phyloP scores from a whole-genome alignment of 768 basidiomycete species.

The Baorangia bicolor region DNA sequence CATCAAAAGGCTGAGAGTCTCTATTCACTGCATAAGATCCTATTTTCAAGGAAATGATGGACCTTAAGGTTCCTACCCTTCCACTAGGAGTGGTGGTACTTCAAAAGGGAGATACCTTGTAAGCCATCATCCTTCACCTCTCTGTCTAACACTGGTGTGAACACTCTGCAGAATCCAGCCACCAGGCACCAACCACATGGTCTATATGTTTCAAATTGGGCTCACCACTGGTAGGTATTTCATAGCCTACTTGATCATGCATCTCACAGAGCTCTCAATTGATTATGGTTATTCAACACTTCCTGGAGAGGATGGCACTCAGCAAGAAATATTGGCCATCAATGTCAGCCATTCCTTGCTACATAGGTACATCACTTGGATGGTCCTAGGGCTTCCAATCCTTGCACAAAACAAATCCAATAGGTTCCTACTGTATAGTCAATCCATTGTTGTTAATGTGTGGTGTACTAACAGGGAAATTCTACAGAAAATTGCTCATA shows the following conservation, averaged over 20 bases:
- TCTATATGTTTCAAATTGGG: background rate
- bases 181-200: background rate
- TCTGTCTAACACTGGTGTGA: too few species aligned
- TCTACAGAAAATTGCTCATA: too few species aligned
- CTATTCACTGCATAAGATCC: background rate
- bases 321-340: background rate
- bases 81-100: background rate
- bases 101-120: background rate
- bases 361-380: background rate
- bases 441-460: too few species aligned
- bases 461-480: too few species aligned
- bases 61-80: rapidly evolving
- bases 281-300: background rate
- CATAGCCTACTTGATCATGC: background rate
- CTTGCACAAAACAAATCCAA: background rate
- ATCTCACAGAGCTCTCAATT: background rate
- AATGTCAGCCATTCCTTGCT: background rate
- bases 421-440: too few species aligned
- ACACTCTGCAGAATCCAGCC: conserved; percentile 12
- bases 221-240: background rate
- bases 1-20: too few species aligned
- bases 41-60: background rate
- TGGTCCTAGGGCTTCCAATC: background rate
- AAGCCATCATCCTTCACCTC: too few species aligned
- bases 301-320: too few species aligned